Evolutionary conservation across 2,329 filamentous ascomycete genomes (phyloP).

Genomic region (Cytospora piceicola): DNA sequence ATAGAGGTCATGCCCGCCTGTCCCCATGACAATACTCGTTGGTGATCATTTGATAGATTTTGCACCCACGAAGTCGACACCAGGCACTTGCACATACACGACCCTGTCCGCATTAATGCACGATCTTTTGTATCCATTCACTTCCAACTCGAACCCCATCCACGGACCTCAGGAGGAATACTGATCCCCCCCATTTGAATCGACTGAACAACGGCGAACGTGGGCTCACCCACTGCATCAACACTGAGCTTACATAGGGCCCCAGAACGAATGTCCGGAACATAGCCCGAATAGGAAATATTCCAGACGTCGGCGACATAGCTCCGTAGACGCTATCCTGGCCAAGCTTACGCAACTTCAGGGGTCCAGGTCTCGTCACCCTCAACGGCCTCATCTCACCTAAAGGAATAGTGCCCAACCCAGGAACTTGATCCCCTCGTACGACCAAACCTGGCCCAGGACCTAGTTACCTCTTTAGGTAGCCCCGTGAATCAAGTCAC

Average conservation of each 20-base stretch:
- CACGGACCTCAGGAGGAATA: neutral
- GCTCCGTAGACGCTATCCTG: slow-evolving; percentile 26
- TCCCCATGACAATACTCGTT: slow-evolving; percentile 16
- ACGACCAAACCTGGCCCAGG: slow-evolving; percentile 7
- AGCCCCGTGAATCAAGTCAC: slow-evolving; percentile 23
- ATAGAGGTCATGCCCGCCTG: slow-evolving; percentile 26
- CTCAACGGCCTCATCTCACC: slow-evolving; percentile 9
- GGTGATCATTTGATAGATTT: slow-evolving; percentile 25
- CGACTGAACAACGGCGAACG: neutral
- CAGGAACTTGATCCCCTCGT: slow-evolving; percentile 4
- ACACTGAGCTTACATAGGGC: neutral
- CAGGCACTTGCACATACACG: neutral
- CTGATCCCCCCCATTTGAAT: neutral
- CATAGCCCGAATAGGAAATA: slow-evolving; percentile 27
- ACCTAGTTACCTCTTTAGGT: slow-evolving; percentile 18
- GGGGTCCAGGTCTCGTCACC: slow-evolving; percentile 22
- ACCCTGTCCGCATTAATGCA: neutral
- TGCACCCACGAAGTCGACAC: slow-evolving; percentile 16
- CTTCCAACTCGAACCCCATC: neutral
- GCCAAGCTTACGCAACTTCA: neutral
- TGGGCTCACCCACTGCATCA: neutral
- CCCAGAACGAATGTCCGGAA: neutral
- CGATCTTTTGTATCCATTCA: neutral
- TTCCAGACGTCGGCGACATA: slow-evolving; percentile 25
- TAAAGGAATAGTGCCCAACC: slow-evolving; percentile 6